phyloP scores from a whole-genome alignment of 2,329 filamentous ascomycete genomes.

The Pyrenochaeta sp. region DNA sequence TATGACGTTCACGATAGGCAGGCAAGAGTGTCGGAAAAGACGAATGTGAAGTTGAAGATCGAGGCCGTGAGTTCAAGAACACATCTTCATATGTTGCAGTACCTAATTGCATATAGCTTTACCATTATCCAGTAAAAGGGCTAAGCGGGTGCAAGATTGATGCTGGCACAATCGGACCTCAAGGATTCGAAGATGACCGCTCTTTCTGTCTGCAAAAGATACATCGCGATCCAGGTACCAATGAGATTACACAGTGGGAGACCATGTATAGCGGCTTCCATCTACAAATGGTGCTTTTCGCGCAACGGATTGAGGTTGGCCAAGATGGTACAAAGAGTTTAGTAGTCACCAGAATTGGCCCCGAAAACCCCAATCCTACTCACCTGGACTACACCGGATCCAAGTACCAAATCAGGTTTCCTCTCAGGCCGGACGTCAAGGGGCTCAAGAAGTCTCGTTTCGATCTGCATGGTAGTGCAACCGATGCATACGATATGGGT shows the following conservation, averaged over 20 bases:
- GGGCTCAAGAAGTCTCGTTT: conserved; percentile 60
- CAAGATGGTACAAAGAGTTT: conserved; percentile 6
- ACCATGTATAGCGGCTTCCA: conserved; percentile 24
- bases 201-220: conserved; percentile 20
- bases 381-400: conserved; percentile 12
- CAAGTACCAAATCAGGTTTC: conserved; percentile 48
- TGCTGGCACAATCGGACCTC: conserved; percentile 7
- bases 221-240: conserved; percentile 16
- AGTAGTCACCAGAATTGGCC: conserved; percentile 7
- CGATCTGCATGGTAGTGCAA: conserved; percentile 66
- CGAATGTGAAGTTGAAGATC: conserved; percentile 14
- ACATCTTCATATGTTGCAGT: not conserved
- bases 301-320: conserved; percentile 8
- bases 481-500: conserved; percentile 70
- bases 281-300: conserved; percentile 20
- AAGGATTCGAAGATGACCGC: conserved; percentile 20
- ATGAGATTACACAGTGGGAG: conserved; percentile 11
- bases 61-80: conserved; percentile 6
- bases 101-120: conserved; percentile 5
- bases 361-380: conserved; percentile 9
- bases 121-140: conserved; percentile 19
- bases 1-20: conserved; percentile 9
- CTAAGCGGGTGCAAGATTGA: conserved; percentile 12
- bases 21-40: conserved; percentile 3
- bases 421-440: conserved; percentile 61